Conservation (phyloP, 2,329 filamentous ascomycete genomes). For the Tricladium varicosporioides region DNA sequence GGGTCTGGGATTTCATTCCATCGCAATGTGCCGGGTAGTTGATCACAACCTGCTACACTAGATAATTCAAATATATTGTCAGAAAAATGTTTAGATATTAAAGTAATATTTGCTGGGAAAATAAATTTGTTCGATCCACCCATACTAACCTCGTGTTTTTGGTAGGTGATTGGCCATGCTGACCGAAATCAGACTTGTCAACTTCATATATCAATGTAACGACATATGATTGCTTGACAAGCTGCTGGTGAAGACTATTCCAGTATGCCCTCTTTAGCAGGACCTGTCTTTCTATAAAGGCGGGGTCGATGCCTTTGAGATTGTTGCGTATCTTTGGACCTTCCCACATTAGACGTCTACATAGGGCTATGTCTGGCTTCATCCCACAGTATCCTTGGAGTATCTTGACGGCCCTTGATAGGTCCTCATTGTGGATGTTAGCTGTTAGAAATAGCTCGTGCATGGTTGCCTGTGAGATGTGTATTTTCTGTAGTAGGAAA, state of each 20-base stretch:
- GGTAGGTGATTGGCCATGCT: conserved; percentile 13
- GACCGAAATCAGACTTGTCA: conserved; percentile 47
- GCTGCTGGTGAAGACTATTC: conserved; percentile 53
- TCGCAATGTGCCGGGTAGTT: conserved; percentile 46
- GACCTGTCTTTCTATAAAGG: conserved; percentile 21
- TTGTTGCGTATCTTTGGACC: conserved; percentile 42
- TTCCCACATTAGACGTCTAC: conserved; percentile 52
- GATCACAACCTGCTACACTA: conserved; percentile 39
- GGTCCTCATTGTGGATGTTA: conserved; percentile 48
- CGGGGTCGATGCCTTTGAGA: conserved; percentile 25
- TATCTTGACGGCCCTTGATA: conserved; percentile 48
- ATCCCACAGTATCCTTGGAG: conserved; percentile 58
- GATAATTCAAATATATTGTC: not conserved
- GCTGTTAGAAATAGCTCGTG: conserved; percentile 60
- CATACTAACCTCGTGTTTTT: conserved; percentile 14
- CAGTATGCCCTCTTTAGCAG: conserved; percentile 36
- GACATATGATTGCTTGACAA: conserved; percentile 56
- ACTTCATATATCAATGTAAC: conserved; percentile 56
- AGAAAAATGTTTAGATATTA: not conserved
- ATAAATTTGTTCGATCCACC: too few species aligned
- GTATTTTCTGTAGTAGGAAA: too few species aligned
- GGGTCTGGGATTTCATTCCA: conserved; percentile 64
- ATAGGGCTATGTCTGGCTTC: conserved; percentile 47
- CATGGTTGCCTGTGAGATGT: conserved; percentile 37
- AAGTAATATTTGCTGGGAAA: not conserved